Percentiles rank a stretch among this genome's conserved stretches.
Conservation (phyloP, 352 stramenopile genomes). For the Pythium grandisporangium region DNA sequence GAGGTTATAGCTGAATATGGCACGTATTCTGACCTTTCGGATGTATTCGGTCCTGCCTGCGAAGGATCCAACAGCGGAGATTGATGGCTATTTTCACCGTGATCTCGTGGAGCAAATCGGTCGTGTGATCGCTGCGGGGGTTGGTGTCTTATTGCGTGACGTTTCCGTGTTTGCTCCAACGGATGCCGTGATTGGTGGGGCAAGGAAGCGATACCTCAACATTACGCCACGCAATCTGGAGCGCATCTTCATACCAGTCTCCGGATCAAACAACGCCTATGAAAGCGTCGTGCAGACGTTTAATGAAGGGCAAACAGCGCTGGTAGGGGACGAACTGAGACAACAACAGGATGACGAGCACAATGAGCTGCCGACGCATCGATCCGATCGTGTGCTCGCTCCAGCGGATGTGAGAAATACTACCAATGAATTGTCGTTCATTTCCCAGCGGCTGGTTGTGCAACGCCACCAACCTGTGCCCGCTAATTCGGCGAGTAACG, state of each 20-base stretch:
- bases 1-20: conserved; percentile 69
- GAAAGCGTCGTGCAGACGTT: conserved; percentile 34
- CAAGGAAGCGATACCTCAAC: conserved; percentile 58
- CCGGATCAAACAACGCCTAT: too few relatives aligned
- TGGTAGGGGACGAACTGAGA: conserved; percentile 17
- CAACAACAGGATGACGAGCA: conserved; percentile 24
- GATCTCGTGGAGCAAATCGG: conserved; percentile 69
- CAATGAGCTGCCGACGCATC: conserved; percentile 29
- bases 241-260: conserved; percentile 34
- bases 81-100: conserved; percentile 77
- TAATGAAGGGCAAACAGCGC: conserved; percentile 23
- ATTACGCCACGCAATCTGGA: conserved; percentile 57
- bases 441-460: conserved; percentile 74
- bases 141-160: conserved; percentile 48
- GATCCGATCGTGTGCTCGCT: conserved; percentile 1
- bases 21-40: conserved; percentile 73
- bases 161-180: conserved; percentile 62
- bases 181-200: conserved; percentile 28
- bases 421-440: conserved; percentile 60
- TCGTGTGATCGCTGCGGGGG: conserved; percentile 33
- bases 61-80: conserved; percentile 66
- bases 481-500: conserved; percentile 15
- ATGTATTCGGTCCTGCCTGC: neutral
- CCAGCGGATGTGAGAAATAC: conserved; percentile 34
- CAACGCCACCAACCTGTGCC: conserved; percentile 42